Evolutionary conservation across 1,139 yeast genomes (phyloP).

Genomic region (Scheffersomyces illinoinensis): DNA sequence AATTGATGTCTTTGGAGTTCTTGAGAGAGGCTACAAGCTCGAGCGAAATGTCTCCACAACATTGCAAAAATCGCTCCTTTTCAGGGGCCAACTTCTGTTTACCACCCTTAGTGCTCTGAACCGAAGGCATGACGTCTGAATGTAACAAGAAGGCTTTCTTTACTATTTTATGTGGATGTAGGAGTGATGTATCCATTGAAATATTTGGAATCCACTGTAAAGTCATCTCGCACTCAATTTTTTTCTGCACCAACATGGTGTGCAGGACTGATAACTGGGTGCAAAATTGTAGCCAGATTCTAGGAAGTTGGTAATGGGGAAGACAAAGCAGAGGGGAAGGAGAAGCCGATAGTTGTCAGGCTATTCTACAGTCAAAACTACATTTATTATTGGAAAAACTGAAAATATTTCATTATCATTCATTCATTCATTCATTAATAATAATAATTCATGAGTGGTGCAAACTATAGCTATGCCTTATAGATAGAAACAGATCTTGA

Average conservation of each 20-base stretch:
- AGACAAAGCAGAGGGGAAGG: not conserved
- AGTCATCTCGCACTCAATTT: not conserved
- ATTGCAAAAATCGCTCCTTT: constrained; percentile 87
- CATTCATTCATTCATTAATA: not conserved
- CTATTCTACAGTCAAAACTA: not conserved
- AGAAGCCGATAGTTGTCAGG: not conserved
- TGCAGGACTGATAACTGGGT: not conserved
- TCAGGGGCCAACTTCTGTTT: constrained; percentile 76
- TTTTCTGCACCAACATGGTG: not conserved
- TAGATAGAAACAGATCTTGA: not conserved
- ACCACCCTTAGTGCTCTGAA: constrained; percentile 25
- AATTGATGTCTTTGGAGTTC: constrained; percentile 76
- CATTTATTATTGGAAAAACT: too few species aligned
- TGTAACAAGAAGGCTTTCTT: not conserved
- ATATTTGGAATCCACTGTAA: not conserved
- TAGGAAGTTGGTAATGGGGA: not conserved
- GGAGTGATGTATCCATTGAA: not conserved
- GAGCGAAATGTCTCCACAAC: constrained; percentile 89
- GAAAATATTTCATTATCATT: not conserved
- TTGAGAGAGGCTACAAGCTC: constrained; percentile 82
- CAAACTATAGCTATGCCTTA: not conserved
- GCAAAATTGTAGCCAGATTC: not conserved
- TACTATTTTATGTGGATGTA: not conserved
- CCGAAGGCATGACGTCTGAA: constrained; percentile 30
- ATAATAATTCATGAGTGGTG: not conserved